Evolutionary conservation across 1,284 basidiomycete species (phyloP), one percentile per base, ranked within the genome.

Genomic region (Malassezia brasiliensis): DNA sequence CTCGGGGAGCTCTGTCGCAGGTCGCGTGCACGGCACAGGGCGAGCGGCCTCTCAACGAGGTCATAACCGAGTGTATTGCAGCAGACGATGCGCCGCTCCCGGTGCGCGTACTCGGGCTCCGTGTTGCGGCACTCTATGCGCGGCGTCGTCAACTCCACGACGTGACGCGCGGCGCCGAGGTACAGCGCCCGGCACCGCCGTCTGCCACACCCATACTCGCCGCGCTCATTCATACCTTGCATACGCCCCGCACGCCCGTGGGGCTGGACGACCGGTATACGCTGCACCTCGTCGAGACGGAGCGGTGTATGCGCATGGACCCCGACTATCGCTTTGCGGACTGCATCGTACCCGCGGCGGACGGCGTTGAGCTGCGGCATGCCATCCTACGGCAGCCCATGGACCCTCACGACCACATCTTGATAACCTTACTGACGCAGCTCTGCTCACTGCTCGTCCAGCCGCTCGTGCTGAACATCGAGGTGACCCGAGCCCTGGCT

Each of bases 221-320:
- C 9, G 42, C 44, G 5, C 17, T 53, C 31, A 42, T 31, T 1
- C 42, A 53, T 20, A 19, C 28, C 6, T 7, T 46, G 20, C 51
- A 53, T 32, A 15, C 44, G 35, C 46, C 42, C 25, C 38, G 37
- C n/a, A 5, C 17, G 31, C 25, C n/a, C 3, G 22, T 10, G 5
- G 11, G 22, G 4, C 34, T 53, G 15, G 19, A 30, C 30, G 8
- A 47, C 2, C 44, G 52, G 2, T 48, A 30, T 9, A 20, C 47
- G 11, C 7, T 19, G 52, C 52, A 48, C 12, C 36, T 53, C 25
- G 5, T 12, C 28, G 25, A 36, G 9, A 44, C 39, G 30, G 52
- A 53, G 37, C 28, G 15, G 10, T 12, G 25, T 20, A 53, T 53
- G 46, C 36, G 22, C 9, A 22, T 11, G 17, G 52, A 53, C 31